Conservation (phyloP, 2,329 filamentous ascomycete species). For the Cucurbitaria berberidis region DNA sequence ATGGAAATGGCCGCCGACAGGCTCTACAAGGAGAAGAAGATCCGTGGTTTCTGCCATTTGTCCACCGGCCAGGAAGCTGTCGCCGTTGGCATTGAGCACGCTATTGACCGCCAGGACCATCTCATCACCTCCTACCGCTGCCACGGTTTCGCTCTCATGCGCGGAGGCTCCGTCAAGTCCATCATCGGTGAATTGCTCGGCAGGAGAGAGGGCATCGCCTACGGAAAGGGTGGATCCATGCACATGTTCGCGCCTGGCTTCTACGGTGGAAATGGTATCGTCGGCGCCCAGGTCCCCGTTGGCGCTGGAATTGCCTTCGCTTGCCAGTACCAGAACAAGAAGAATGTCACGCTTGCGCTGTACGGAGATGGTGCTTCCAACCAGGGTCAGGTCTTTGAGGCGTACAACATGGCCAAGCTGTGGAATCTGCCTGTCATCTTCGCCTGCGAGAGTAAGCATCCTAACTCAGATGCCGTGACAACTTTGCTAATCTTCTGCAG, state of each 20-base stretch:
- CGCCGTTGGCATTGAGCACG: conserved; percentile 94
- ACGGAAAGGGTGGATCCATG: conserved; percentile 99
- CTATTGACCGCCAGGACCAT: conserved; percentile 88
- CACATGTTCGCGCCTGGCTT: conserved; percentile 99
- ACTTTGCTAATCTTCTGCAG: conserved; percentile 55
- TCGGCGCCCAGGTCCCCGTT: conserved; percentile 97
- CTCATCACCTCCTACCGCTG: conserved; percentile 98
- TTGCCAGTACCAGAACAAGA: conserved; percentile 88
- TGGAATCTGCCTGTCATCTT: conserved; percentile 97
- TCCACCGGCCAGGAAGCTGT: conserved; percentile 98
- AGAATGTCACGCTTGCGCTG: conserved; percentile 85
- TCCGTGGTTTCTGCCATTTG: conserved; percentile 98
- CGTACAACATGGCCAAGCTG: conserved; percentile 99
- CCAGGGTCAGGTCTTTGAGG: conserved; percentile 99
- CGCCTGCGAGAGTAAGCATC: conserved; percentile 89
- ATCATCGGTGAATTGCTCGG: conserved; percentile 61
- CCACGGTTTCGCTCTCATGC: conserved; percentile 98
- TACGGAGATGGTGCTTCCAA: conserved; percentile 99
- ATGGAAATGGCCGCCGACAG: conserved; percentile 99
- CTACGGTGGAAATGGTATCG: conserved; percentile 98
- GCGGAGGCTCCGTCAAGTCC: conserved; percentile 70
- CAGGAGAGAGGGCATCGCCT: conserved; percentile 93
- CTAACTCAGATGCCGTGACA: background rate
- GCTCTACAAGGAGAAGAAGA: conserved; percentile 99
- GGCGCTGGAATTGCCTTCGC: conserved; percentile 96